These are phyloP conservation scores for Juglanconis oblonga DNA, from an alignment of 2,329 filamentous ascomycete genomes.

Conservation along the genomic window DNA sequence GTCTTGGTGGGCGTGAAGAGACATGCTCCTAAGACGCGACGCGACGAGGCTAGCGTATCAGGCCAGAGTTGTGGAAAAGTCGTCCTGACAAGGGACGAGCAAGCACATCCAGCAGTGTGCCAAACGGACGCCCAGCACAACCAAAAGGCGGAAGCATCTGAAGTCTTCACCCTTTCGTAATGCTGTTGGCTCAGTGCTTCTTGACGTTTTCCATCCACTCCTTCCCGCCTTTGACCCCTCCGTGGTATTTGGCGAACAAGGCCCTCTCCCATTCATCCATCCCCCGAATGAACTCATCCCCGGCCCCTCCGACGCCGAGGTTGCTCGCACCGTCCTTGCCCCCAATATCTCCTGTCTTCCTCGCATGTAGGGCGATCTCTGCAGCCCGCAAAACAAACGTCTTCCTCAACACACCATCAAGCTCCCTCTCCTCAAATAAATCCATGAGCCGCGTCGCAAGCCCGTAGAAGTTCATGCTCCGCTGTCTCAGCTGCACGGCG, in stretches of 20 bases:
- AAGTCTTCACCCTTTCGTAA: background rate
- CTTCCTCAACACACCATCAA: constrained; percentile 71
- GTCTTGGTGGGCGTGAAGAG: too few species aligned
- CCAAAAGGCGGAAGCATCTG: background rate
- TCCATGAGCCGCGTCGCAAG: constrained; percentile 84
- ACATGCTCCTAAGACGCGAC: too few species aligned
- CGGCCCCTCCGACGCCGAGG: constrained; percentile 58
- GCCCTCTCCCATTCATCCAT: constrained; percentile 86
- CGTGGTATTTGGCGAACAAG: constrained; percentile 71
- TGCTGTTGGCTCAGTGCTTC: constrained; percentile 27
- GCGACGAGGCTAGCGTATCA: too few species aligned
- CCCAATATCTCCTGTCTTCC: constrained; percentile 67
- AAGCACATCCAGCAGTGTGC: too few species aligned
- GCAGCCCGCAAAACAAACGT: constrained; percentile 79
- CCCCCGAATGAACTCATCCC: constrained; percentile 80
- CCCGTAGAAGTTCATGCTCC: constrained; percentile 84
- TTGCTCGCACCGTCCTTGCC: constrained; percentile 69
- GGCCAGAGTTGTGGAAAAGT: too few species aligned
- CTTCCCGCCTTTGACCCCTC: constrained; percentile 67
- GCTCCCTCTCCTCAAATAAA: constrained; percentile 76
- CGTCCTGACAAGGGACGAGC: too few species aligned
- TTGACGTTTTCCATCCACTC: constrained; percentile 67
- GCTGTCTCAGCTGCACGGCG: constrained; percentile 77
- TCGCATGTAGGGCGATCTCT: constrained; percentile 84
- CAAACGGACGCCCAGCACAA: too few species aligned